These are phyloP conservation scores for Fusarium xylarioides DNA, from an alignment of 2,329 filamentous ascomycete genomes.

Conservation along the genomic window DNA sequence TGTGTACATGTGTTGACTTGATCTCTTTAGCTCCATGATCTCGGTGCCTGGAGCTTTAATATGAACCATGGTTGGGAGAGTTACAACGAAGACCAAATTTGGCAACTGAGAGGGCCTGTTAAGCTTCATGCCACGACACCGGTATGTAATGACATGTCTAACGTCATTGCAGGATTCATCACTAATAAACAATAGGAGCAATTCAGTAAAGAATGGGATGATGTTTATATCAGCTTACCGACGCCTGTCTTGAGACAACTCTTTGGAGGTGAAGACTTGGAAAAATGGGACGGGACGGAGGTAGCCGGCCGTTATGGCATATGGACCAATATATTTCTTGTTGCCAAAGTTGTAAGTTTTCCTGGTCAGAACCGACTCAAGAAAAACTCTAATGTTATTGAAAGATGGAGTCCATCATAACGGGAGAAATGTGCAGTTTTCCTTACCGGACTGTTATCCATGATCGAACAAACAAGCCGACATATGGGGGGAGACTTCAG, in stretches of 20 bases:
- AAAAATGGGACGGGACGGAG: background rate
- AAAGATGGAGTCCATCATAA: slow-evolving; percentile 45
- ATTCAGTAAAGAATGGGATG: slow-evolving; percentile 35
- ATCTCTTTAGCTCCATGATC: slow-evolving; percentile 40
- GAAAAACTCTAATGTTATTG: slow-evolving; percentile 1
- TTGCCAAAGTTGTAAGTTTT: slow-evolving; percentile 40
- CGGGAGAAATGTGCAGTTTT: slow-evolving; percentile 12
- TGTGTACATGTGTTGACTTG: slow-evolving; percentile 2
- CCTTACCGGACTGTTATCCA: slow-evolving; percentile 22
- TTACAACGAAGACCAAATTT: slow-evolving; percentile 13
- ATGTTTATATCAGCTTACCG: background rate
- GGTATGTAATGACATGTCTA: slow-evolving; percentile 22
- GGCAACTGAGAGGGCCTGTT: slow-evolving; percentile 22
- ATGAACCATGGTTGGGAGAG: slow-evolving; percentile 33
- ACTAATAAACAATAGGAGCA: slow-evolving; percentile 39
- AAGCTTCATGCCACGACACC: slow-evolving; percentile 39
- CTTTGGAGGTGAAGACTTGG: slow-evolving; percentile 21
- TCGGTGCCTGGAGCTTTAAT: slow-evolving; percentile 36
- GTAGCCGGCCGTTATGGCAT: slow-evolving; percentile 43
- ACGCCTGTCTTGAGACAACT: accelerated
- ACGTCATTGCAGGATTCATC: background rate
- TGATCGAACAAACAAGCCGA: background rate
- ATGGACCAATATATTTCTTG: slow-evolving; percentile 45
- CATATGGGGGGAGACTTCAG: slow-evolving; percentile 39
- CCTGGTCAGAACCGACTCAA: background rate